These are phyloP conservation scores for Phytophthora tubulina DNA, from an alignment of 352 stramenopile species.

Conservation along the genomic window DNA sequence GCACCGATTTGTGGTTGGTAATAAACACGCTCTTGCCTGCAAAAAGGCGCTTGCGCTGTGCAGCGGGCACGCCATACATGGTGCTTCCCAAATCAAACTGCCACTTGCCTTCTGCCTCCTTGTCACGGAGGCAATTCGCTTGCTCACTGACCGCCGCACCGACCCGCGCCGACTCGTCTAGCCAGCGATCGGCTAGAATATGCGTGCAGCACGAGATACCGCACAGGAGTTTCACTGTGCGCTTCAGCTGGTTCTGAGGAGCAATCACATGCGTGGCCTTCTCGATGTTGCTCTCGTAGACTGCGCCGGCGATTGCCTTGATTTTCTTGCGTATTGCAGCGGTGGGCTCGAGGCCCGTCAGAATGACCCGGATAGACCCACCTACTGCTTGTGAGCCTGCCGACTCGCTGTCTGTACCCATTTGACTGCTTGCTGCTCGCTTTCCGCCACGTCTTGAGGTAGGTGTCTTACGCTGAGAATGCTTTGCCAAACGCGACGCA, in stretches of 20 bases:
- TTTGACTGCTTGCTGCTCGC: conserved; percentile 15
- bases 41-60: conserved; percentile 47
- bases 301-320: conserved; percentile 48
- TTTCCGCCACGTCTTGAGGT: conserved; percentile 21
- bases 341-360: conserved; percentile 60
- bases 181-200: conserved; percentile 59
- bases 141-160: conserved; percentile 46
- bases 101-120: conserved; percentile 60
- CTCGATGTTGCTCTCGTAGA: conserved; percentile 55
- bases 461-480: conserved; percentile 4
- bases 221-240: conserved; percentile 69
- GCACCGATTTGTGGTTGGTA: conserved; percentile 63
- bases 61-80: conserved; percentile 49
- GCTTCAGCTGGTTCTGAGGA: conserved; percentile 54
- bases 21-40: conserved; percentile 51
- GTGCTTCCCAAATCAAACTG: conserved; percentile 54
- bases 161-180: conserved; percentile 50
- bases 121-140: conserved; percentile 51
- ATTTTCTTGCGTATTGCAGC: conserved; percentile 54
- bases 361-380: conserved; percentile 47
- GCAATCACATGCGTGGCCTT: conserved; percentile 63
- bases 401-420: conserved; percentile 26
- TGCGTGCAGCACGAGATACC: conserved; percentile 64
- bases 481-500: background rate
- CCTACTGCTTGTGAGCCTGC: conserved; percentile 21